A percentile compares a stretch with the other conserved stretches of the same genome.
These are phyloP conservation scores for Scutellaria baicalensis DNA, from an alignment of 257 asterid species.

Conservation along the genomic window DNA sequence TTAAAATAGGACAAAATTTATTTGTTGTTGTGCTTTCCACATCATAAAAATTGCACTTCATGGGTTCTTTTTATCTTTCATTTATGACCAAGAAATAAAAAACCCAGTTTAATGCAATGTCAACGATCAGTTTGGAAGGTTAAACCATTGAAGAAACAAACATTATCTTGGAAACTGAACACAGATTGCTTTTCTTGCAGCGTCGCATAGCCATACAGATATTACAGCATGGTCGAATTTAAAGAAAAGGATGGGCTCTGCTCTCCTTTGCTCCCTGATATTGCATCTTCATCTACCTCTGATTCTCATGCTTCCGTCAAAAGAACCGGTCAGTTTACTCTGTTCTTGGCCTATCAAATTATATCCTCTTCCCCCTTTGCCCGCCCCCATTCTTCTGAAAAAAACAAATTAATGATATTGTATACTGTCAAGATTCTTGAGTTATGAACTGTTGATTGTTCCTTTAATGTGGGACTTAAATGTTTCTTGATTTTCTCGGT, in stretches of 20 bases:
- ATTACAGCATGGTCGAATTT: slow-evolving; percentile 22
- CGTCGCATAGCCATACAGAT: background rate
- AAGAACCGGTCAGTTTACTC: slow-evolving; percentile 32
- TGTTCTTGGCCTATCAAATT: background rate
- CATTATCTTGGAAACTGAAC: background rate
- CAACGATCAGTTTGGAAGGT: background rate
- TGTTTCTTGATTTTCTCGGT: background rate
- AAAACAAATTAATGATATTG: background rate
- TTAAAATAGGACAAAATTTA: no score
- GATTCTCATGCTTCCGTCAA: slow-evolving; percentile 24
- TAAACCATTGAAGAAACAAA: no score
- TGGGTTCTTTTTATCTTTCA: no score
- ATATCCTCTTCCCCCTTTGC: background rate
- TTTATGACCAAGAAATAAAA: no score
- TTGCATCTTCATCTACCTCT: slow-evolving; percentile 28
- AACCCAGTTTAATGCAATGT: background rate
- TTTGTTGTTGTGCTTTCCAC: no score
- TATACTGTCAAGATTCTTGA: background rate
- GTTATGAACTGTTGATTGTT: background rate
- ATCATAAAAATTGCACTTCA: no score
- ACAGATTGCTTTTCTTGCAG: background rate
- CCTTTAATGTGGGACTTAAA: no score
- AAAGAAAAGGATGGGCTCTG: slow-evolving; percentile 15
- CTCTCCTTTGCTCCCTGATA: slow-evolving; percentile 31
- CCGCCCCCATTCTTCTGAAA: background rate